Evolutionary conservation across 2,329 filamentous ascomycete species (phyloP).

Genomic region (Pyricularia sp.): DNA sequence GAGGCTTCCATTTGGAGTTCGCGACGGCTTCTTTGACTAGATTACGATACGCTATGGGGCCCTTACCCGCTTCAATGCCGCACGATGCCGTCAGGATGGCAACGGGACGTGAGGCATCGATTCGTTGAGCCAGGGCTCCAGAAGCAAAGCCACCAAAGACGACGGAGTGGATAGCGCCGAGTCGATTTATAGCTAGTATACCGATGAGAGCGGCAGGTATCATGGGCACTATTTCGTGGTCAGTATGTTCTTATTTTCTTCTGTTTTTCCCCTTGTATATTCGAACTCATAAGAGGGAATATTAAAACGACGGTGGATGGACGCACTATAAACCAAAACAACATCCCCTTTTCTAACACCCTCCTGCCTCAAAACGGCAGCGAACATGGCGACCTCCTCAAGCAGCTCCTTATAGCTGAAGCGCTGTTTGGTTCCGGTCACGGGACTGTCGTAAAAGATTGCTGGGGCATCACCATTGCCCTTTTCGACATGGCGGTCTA

Average conservation of each 20-base stretch:
- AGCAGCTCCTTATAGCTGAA: conserved; percentile 66
- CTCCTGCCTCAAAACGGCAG: conserved; percentile 69
- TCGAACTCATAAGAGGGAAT: neutral
- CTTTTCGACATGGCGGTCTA: conserved; percentile 74
- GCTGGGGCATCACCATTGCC: conserved; percentile 64
- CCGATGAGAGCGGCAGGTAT: conserved; percentile 80
- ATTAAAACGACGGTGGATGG: neutral
- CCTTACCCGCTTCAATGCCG: conserved; percentile 77
- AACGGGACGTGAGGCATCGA: conserved; percentile 66
- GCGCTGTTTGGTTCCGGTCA: conserved; percentile 57
- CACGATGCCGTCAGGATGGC: conserved; percentile 81
- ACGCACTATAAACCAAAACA: conserved; percentile 75
- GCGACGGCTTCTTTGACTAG: conserved; percentile 63
- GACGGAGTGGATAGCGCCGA: conserved; percentile 81
- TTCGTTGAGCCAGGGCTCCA: conserved; percentile 69
- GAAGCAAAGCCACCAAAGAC: conserved; percentile 90
- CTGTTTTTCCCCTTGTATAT: neutral
- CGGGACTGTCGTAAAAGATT: conserved; percentile 79
- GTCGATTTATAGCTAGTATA: conserved; percentile 65
- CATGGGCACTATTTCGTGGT: conserved; percentile 62
- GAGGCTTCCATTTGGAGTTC: conserved; percentile 57
- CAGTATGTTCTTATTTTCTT: neutral
- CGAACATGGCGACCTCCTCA: conserved; percentile 67
- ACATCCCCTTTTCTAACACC: conserved; percentile 76
- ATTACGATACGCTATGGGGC: conserved; percentile 61